Base-by-base conservation (phyloP, 2,329 filamentous ascomycete species). In the Alternaria arborescens region DNA sequence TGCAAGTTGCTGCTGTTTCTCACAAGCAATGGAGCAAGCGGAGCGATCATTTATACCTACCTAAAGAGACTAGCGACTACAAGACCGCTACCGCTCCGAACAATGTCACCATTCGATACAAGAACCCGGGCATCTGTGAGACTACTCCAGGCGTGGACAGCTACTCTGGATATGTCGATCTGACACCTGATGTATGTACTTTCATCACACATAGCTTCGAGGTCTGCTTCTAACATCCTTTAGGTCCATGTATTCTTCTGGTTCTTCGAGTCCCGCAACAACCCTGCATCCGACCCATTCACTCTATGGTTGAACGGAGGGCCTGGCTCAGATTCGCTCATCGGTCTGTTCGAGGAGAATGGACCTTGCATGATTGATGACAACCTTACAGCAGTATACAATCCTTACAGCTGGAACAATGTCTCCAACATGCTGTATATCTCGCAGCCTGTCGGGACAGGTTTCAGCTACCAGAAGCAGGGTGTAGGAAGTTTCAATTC, bases 381-480 rank as follows among this genome's bases (percentile, higher is more conserved):
- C 7, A 67, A 71, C 14, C 48, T 70, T n/a, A 71, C 66, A 0
- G 55, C 65, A 14, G 56, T 54, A 5, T 78, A 79, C 71, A 89
- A 89, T 69, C 85, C 85, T 5, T 85, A 87, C 76, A 83, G 83
- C 8, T 89, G 86, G 85, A 87, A 83, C 66, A 83, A 87, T 61
- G 82, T 83, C 26, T 85, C 83, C 36, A 88, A 88, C 70, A 78
- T 89, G 75, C 77, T 89, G 10, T 89, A 88, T 75, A 79, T 89
- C 52, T 86, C 85, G 55, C 86, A 89, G 74, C 87, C 87, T 10
- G 78, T 86, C n/a, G 85, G 85, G 34, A 82, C 84, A 28, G 86
- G 86, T 2, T 86, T 86, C 71, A 85, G 82, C 7, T 86, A 70
- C 30, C 64, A 70, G 38, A 55, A 67, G 42, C 56, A 68, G 41